Base-by-base conservation (phyloP, 1,284 basidiomycete genomes). In the Sutorius eximius region DNA sequence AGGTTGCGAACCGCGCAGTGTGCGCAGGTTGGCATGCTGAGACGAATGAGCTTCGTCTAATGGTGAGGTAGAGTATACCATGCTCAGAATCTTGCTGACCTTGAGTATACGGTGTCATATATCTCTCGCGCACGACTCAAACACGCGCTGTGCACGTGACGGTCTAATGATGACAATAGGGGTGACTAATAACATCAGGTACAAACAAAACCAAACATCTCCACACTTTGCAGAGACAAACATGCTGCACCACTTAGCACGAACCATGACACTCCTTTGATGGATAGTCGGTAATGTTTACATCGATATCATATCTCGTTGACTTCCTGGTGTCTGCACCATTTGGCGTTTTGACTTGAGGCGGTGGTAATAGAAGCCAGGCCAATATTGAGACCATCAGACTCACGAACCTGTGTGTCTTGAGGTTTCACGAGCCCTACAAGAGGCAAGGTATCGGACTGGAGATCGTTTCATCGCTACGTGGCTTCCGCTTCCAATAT, bases 1-100 rank as follows among this genome's bases (percentile, higher is more conserved):
- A 22, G 85, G 83, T 12, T 64, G 66, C 13, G 75, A 53, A 20
- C 68, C 70, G 6, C 61, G 63, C 30, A 70, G 42, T 9, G 52
- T 49, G n/a, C 45, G 67, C 16, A 62, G 20, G 40, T 48, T 36
- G 34, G 34, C 12, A 29, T 47, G 51, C 27, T 55, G 62, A 22
- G 53, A 58, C 9, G 61, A 48, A n/a, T 45, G 38, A 15, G 38
- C 27, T 0, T 52, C 51, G 1, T 56, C 56, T 45, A 55, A 33
- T n/a, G 46, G 37, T 38, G 51, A 45, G 20, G 32, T 49, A 18
- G 56, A 38, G 44, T 44, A 10, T 4, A 45, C 48, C 66, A 71
- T 36, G 4, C 10, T 6, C 44, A 27, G 16, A 45, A 33, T 37
- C 22, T 16, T 52, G 40, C 49, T 18, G 61, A 48, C 22, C 41